Percentiles rank a stretch among this genome's conserved stretches.
Conservation (phyloP, 495 filamentous ascomycete species). For the Talaromyces liani region DNA sequence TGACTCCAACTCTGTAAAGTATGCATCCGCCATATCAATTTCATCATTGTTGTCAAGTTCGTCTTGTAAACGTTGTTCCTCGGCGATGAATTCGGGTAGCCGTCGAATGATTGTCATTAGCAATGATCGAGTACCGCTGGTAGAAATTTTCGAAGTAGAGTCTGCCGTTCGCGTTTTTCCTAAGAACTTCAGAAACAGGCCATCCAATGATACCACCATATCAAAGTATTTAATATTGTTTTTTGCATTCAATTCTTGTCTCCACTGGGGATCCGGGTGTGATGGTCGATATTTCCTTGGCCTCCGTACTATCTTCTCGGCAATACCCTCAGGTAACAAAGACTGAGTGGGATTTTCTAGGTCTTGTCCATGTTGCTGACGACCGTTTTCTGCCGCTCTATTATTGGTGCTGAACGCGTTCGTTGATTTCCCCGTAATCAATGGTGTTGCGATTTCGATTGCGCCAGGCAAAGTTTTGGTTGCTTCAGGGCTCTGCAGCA, state of each 20-base stretch:
- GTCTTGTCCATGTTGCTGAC: background rate
- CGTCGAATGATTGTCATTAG: slow-evolving; percentile 58
- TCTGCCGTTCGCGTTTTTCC: slow-evolving; percentile 21
- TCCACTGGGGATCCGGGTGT: slow-evolving; percentile 19
- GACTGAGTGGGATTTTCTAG: background rate
- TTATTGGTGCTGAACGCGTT: background rate
- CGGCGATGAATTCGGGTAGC: slow-evolving; percentile 55
- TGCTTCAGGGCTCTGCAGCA: slow-evolving; percentile 32
- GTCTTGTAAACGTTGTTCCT: slow-evolving; percentile 47
- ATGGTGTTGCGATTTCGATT: slow-evolving; percentile 38
- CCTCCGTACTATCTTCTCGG: background rate
- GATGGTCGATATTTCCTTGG: background rate
- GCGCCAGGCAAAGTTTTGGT: slow-evolving; percentile 34
- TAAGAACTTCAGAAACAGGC: slow-evolving; percentile 31
- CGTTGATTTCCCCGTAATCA: slow-evolving; percentile 30
- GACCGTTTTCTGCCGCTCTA: background rate
- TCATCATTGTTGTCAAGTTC: slow-evolving; percentile 41
- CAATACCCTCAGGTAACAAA: background rate
- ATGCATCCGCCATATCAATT: slow-evolving; percentile 39
- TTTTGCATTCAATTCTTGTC: slow-evolving; percentile 27
- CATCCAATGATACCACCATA: slow-evolving; percentile 32
- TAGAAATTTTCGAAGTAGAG: background rate
- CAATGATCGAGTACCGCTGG: slow-evolving; percentile 46
- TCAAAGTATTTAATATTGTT: slow-evolving; percentile 27
- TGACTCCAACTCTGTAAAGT: slow-evolving; percentile 62